Conservation (phyloP, 805 yeast species). For the Kregervanrija pseudodelftensis region DNA sequence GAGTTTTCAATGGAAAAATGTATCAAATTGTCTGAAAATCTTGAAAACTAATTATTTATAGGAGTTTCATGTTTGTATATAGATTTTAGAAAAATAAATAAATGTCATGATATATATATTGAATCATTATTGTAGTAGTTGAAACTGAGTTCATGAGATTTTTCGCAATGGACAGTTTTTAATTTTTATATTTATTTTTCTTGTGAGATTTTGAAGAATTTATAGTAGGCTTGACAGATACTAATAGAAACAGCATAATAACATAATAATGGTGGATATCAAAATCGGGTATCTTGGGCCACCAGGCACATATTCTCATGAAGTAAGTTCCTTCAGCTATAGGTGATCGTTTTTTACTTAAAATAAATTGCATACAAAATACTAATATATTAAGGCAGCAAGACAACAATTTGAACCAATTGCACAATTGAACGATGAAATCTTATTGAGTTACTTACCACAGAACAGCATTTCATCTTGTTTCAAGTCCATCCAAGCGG, state of each 20-base stretch:
- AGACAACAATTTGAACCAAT: conserved; percentile 29
- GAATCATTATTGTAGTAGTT: too few relatives aligned
- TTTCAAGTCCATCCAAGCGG: conserved; percentile 42
- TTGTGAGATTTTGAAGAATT: too few relatives aligned
- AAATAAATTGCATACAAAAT: background rate
- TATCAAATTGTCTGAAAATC: conserved; percentile 64
- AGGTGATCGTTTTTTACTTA: too few relatives aligned
- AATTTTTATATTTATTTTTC: too few relatives aligned
- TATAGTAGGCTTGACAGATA: too few relatives aligned
- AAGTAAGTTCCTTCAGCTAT: conserved; percentile 33
- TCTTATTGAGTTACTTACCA: conserved; percentile 22
- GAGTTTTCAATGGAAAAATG: conserved; percentile 62
- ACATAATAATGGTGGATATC: conserved; percentile 7
- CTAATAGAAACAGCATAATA: background rate
- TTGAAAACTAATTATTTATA: conserved; percentile 36
- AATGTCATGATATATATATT: too few relatives aligned
- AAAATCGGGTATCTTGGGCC: conserved; percentile 83
- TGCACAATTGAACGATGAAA: conserved; percentile 8
- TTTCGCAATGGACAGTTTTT: too few relatives aligned
- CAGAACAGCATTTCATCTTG: conserved; percentile 52
- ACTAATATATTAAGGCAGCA: conserved; percentile 36
- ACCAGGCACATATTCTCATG: conserved; percentile 87
- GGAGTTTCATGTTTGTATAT: too few relatives aligned
- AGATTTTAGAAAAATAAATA: too few relatives aligned
- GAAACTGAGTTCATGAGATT: too few relatives aligned